These are phyloP conservation scores for Tylopilus felleus DNA, from an alignment of 768 basidiomycete species.

Conservation along the genomic window DNA sequence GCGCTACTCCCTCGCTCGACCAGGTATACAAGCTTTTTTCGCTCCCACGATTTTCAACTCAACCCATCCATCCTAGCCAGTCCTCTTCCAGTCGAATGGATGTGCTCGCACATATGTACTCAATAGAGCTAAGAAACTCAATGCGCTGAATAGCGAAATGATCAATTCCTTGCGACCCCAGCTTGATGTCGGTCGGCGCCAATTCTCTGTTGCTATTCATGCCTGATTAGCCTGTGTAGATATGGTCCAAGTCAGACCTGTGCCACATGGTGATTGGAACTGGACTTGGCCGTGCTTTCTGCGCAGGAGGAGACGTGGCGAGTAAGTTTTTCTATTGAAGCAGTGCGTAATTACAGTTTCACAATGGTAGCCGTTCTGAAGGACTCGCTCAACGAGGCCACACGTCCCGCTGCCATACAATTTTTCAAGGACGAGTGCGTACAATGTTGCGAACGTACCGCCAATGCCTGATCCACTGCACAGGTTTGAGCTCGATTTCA, in stretches of 20 bases:
- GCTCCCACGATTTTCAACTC: background rate
- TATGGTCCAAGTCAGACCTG: conserved; percentile 71
- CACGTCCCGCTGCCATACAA: conserved; percentile 62
- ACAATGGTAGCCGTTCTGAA: conserved; percentile 50
- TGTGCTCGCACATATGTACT: conserved; percentile 68
- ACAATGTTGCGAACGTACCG: conserved; percentile 7
- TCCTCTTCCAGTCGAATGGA: conserved; percentile 67
- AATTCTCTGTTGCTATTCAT: background rate
- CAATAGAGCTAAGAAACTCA: conserved; percentile 77
- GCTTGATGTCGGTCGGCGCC: conserved; percentile 57
- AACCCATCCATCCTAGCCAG: conserved; percentile 37
- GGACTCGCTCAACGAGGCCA: conserved; percentile 47
- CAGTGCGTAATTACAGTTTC: conserved; percentile 1
- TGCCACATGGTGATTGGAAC: conserved; percentile 70
- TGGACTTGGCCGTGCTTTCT: conserved; percentile 77
- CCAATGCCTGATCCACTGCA: conserved; percentile 10
- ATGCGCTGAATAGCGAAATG: conserved; percentile 81
- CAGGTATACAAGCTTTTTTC: conserved; percentile 17
- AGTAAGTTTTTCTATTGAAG: conserved; percentile 46
- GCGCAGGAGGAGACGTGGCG: conserved; percentile 92
- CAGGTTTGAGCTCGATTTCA: conserved; percentile 80
- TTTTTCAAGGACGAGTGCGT: conserved; percentile 91
- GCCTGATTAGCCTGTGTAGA: conserved; percentile 38
- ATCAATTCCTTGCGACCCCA: conserved; percentile 64
- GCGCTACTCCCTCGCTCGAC: conserved; percentile 14